These are phyloP conservation scores for Saccharomycopsis hybrid DNA, from an alignment of 1,139 yeast genomes.

Conservation along the genomic window DNA sequence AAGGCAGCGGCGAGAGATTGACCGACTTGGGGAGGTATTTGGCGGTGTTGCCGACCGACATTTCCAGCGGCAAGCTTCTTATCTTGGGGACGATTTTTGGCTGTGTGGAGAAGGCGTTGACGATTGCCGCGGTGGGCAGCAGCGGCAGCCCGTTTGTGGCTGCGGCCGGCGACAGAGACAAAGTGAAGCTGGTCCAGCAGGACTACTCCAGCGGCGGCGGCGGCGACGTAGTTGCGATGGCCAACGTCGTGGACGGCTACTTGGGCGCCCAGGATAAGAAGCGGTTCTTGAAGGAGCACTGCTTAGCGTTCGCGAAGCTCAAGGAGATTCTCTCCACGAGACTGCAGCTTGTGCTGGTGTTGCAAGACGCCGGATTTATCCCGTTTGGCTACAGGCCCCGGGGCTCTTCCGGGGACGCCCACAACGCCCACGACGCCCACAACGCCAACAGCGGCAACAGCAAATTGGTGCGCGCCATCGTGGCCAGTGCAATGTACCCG, in stretches of 20 bases:
- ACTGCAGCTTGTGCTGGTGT: slow-evolving; percentile 56
- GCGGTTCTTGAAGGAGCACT: slow-evolving; percentile 61
- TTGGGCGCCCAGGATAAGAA: too few relatives aligned
- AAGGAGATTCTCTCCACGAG: slow-evolving; percentile 68
- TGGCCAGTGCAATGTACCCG: slow-evolving; percentile 81
- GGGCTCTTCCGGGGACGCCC: too few relatives aligned
- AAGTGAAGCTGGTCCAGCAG: slow-evolving; percentile 41
- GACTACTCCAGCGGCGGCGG: neutral
- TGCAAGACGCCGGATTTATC: slow-evolving; percentile 73
- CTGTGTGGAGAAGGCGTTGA: slow-evolving; percentile 53
- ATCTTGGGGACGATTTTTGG: slow-evolving; percentile 68
- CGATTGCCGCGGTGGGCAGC: slow-evolving; percentile 69
- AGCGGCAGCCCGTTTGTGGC: slow-evolving; percentile 68
- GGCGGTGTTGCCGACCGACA: slow-evolving; percentile 78
- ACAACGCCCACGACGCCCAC: too few relatives aligned
- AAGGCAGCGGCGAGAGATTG: slow-evolving; percentile 31
- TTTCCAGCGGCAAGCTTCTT: slow-evolving; percentile 76
- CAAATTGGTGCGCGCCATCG: slow-evolving; percentile 56
- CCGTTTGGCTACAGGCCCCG: slow-evolving; percentile 49
- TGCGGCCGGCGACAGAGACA: slow-evolving; percentile 57
- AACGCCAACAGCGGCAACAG: slow-evolving; percentile 24
- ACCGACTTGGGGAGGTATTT: slow-evolving; percentile 79
- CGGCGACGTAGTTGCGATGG: slow-evolving; percentile 3
- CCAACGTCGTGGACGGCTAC: slow-evolving; percentile 3
- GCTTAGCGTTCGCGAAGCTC: slow-evolving; percentile 56